Conservation (phyloP, 495 filamentous ascomycete genomes). For the Penicillium turbatum region DNA sequence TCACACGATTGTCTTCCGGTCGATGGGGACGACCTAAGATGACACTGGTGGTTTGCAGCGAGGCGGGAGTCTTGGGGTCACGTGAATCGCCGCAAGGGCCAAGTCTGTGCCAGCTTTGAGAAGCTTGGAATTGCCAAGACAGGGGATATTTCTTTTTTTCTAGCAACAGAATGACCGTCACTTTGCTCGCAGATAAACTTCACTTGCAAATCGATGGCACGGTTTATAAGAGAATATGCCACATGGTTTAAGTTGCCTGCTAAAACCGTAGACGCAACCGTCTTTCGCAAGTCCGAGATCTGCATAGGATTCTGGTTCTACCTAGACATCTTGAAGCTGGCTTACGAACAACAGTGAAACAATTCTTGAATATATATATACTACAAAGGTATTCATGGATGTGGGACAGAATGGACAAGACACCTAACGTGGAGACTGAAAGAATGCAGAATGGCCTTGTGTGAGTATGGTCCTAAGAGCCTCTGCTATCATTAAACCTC, state of each 20-base stretch:
- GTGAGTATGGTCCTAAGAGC: not conserved
- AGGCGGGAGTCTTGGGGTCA: conserved; percentile 38
- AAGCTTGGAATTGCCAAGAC: conserved; percentile 7
- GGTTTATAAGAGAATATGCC: not conserved
- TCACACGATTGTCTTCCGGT: conserved; percentile 22
- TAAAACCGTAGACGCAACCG: not conserved
- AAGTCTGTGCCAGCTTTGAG: conserved; percentile 18
- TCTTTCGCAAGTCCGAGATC: not conserved
- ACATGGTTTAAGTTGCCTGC: not conserved
- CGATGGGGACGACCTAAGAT: conserved; percentile 23
- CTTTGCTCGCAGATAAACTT: not conserved
- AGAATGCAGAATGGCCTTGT: not conserved
- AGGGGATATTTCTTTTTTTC: not conserved
- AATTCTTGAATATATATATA: not conserved
- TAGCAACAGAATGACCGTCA: not conserved
- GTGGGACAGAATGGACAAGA: not conserved
- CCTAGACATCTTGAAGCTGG: not conserved
- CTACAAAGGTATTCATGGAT: not conserved
- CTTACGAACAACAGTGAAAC: too few relatives aligned
- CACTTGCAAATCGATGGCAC: not conserved
- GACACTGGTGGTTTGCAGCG: conserved; percentile 41
- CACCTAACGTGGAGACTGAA: not conserved
- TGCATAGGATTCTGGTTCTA: not conserved
- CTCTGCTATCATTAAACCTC: too few relatives aligned
- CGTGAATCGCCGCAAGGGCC: conserved; percentile 27